A percentile compares a stretch with the other conserved stretches of the same genome.
These are phyloP conservation scores for Erodium moschatum DNA, from an alignment of 441 rosid species.

Conservation along the genomic window DNA sequence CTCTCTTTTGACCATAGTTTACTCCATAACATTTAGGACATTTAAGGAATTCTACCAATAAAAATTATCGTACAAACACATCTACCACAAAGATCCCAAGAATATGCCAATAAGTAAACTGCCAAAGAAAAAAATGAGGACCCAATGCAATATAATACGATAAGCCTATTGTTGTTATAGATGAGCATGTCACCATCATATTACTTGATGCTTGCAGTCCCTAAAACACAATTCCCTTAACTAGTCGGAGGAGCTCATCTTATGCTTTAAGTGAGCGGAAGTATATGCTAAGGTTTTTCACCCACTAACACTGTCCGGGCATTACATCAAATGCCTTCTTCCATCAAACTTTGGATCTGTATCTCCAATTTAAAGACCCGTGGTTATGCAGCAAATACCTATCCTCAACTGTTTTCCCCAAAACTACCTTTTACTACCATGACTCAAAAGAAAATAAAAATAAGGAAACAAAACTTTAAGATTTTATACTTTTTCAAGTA, in stretches of 20 bases:
- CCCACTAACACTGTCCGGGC: not conserved
- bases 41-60: not conserved
- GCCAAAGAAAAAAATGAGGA: not conserved
- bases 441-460: not conserved
- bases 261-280: not conserved
- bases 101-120: not conserved
- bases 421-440: slow-evolving; percentile 2
- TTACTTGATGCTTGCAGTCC: not conserved
- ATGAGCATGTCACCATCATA: not conserved
- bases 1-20: not conserved
- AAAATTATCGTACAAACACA: not conserved
- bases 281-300: not conserved
- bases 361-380: not conserved
- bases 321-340: not conserved
- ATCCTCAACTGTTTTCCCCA: not conserved
- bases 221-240: not conserved
- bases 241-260: not conserved
- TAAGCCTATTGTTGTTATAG: not conserved
- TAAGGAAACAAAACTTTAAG: slow-evolving; percentile 3
- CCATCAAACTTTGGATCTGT: not conserved
- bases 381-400: not conserved
- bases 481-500: slow-evolving; percentile 20
- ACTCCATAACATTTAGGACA: not conserved
- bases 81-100: not conserved
- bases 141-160: not conserved